Conservation (phyloP, 768 basidiomycete species). For the Rubroboletus pulcherrimus region DNA sequence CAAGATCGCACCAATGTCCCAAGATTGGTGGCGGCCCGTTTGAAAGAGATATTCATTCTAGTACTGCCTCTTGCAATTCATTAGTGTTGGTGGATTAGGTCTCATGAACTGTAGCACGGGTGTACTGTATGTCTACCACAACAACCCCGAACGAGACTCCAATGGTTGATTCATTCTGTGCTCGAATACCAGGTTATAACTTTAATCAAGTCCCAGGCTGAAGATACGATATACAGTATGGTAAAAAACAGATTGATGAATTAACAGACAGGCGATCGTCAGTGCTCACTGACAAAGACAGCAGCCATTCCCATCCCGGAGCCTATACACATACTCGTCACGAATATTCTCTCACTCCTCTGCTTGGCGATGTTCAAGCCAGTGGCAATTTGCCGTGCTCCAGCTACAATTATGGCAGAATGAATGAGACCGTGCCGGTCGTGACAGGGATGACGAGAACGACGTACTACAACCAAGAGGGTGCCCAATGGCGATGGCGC, state of each 20-base stretch:
- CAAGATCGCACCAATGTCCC: conserved; percentile 58
- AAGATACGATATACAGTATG: background rate
- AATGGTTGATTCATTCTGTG: background rate
- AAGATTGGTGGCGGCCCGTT: conserved; percentile 61
- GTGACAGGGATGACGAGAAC: conserved; percentile 6
- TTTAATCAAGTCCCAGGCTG: background rate
- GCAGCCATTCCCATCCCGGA: conserved; percentile 90
- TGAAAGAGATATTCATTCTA: conserved; percentile 41
- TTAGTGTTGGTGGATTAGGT: background rate
- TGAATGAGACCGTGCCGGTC: background rate
- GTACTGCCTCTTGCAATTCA: background rate
- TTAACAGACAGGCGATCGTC: conserved; percentile 4
- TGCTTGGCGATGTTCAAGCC: conserved; percentile 79
- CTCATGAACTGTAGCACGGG: background rate
- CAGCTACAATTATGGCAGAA: conserved; percentile 42
- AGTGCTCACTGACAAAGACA: conserved; percentile 83
- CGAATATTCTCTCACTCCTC: conserved; percentile 71
- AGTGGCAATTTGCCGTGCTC: conserved; percentile 84
- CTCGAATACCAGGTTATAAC: background rate
- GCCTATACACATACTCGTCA: conserved; percentile 90
- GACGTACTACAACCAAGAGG: conserved; percentile 82
- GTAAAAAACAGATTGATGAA: background rate
- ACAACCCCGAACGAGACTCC: background rate
- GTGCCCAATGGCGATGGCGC: conserved; percentile 87
- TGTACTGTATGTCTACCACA: background rate